These are phyloP conservation scores for Bimuria novae-zelandiae DNA, from an alignment of 2,329 filamentous ascomycete species.

Conservation along the genomic window DNA sequence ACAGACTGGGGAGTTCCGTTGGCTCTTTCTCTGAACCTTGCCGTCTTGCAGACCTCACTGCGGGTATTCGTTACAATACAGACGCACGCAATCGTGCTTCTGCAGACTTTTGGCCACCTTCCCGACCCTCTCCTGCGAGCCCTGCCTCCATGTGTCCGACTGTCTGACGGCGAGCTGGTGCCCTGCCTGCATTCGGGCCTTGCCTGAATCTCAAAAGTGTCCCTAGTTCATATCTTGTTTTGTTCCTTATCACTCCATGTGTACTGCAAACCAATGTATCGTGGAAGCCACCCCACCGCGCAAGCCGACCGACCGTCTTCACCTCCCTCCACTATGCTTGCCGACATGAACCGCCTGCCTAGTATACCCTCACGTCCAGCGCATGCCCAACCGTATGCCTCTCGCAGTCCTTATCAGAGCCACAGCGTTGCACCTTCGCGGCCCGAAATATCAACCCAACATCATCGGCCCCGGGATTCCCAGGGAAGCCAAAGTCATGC, in stretches of 20 bases:
- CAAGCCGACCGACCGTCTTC: constrained; percentile 30
- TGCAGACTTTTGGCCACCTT: constrained; percentile 33
- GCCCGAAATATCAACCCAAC: constrained; percentile 33
- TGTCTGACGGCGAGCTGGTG: constrained; percentile 38
- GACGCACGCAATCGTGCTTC: constrained; percentile 41
- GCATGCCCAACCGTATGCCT: constrained; percentile 29
- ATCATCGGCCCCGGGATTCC: constrained; percentile 30
- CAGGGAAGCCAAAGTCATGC: constrained; percentile 34
- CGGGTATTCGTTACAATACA: constrained; percentile 39
- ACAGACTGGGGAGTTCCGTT: constrained; percentile 44
- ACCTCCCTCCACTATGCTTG: constrained; percentile 47
- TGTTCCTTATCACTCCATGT: constrained; percentile 39
- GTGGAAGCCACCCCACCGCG: constrained; percentile 37
- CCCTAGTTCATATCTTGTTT: constrained; percentile 34
- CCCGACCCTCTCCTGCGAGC: constrained; percentile 24
- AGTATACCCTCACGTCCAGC: constrained; percentile 81
- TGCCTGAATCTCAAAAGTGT: constrained; percentile 33
- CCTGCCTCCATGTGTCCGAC: constrained; percentile 37
- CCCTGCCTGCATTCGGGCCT: constrained; percentile 34
- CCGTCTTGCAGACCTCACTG: constrained; percentile 39
- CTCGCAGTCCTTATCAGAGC: constrained; percentile 36
- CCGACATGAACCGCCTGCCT: constrained; percentile 78
- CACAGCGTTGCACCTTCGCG: constrained; percentile 32
- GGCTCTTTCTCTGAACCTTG: constrained; percentile 40
- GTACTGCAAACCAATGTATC: constrained; percentile 36